phyloP scores from a whole-genome alignment of 345 rosid species.

The Cardamine resedifolia region DNA sequence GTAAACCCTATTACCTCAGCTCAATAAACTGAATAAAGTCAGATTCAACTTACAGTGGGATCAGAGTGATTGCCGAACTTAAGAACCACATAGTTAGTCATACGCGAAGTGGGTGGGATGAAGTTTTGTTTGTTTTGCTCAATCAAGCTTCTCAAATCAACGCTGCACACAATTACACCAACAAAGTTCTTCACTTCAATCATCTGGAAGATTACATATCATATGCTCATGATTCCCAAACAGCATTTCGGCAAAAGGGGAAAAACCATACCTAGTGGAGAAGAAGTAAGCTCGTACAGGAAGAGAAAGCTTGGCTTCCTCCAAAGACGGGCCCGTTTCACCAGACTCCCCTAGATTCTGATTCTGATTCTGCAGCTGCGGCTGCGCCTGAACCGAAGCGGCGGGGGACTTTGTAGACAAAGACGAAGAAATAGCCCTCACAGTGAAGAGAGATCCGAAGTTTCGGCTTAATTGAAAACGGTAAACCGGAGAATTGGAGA shows the following conservation, averaged over 20 bases:
- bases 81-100: conserved; percentile 85
- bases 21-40: background rate
- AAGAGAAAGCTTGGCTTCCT: conserved; percentile 55
- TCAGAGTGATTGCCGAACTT: conserved; percentile 66
- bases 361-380: background rate
- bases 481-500: conserved; percentile 19
- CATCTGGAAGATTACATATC: background rate
- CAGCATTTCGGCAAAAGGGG: background rate
- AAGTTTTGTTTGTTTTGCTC: conserved; percentile 80
- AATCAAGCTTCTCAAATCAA: conserved; percentile 84
- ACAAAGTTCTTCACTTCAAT: background rate
- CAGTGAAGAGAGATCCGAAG: conserved; percentile 16
- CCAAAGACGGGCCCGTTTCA: background rate
- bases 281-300: conserved; percentile 88
- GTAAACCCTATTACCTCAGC: too few relatives aligned
- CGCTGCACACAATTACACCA: conserved; percentile 49
- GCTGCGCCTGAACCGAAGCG: conserved; percentile 35
- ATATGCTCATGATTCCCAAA: background rate
- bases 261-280: conserved; percentile 69
- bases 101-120: conserved; percentile 83
- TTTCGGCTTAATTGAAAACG: background rate
- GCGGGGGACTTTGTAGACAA: conserved; percentile 1
- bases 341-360: conserved; percentile 14
- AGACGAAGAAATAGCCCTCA: conserved; percentile 44
- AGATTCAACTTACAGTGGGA: conserved; percentile 49